These are phyloP conservation scores for Aspergillus pseudoglaucus DNA, from an alignment of 2,329 filamentous ascomycete genomes.

Conservation along the genomic window DNA sequence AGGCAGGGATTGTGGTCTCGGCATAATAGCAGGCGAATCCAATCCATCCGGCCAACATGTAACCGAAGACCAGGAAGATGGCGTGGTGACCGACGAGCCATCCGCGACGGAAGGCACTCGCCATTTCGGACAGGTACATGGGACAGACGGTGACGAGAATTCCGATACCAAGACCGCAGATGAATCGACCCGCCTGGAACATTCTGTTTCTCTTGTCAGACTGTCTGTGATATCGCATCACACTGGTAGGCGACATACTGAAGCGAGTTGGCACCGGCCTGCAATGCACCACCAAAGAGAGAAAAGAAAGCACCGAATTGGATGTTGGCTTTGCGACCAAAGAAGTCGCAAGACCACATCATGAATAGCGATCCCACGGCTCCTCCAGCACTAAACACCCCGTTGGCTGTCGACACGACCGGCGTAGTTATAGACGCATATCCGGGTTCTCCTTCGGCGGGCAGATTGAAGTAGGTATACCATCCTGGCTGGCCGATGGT, in stretches of 20 bases:
- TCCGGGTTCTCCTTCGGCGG: conserved; percentile 36
- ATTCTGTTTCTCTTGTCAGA: conserved; percentile 22
- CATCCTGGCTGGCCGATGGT: conserved; percentile 49
- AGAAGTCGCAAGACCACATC: conserved; percentile 44
- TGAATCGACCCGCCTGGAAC: conserved; percentile 41
- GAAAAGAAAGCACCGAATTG: conserved; percentile 41
- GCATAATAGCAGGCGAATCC: conserved; percentile 43
- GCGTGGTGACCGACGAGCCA: conserved; percentile 43
- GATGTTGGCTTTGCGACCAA: conserved; percentile 42
- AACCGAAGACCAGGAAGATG: conserved; percentile 44
- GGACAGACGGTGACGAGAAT: conserved; percentile 40
- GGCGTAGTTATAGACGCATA: conserved; percentile 43
- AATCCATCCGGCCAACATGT: conserved; percentile 41
- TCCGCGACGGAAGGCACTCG: conserved; percentile 35
- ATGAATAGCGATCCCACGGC: conserved; percentile 44
- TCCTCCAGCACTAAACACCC: conserved; percentile 44
- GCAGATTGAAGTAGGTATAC: conserved; percentile 46
- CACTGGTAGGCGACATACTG: conserved; percentile 23
- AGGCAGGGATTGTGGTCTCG: conserved; percentile 25
- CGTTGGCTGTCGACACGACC: conserved; percentile 45
- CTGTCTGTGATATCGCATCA: neutral
- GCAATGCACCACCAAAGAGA: conserved; percentile 43
- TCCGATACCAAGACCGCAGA: conserved; percentile 39
- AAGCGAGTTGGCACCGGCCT: conserved; percentile 41
- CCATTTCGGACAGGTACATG: conserved; percentile 42